Conservation (phyloP, 2,329 filamentous ascomycete species). For the Colletotrichum sansevieriae region DNA sequence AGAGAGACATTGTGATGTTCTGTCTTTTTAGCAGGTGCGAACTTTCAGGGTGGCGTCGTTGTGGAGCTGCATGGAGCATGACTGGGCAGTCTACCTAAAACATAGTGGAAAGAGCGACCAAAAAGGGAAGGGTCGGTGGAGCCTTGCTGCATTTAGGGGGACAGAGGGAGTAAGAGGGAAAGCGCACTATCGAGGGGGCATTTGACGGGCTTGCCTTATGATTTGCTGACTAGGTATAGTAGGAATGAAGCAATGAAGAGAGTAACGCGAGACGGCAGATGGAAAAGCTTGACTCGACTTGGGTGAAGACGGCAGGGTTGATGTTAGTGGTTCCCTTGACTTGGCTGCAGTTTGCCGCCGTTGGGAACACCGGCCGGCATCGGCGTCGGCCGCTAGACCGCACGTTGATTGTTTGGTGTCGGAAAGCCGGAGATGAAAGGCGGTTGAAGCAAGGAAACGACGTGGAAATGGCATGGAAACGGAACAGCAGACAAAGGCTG, state of each 20-base stretch:
- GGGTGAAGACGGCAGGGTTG: no score
- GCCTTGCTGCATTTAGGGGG: no score
- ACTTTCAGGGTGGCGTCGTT: conserved; percentile 1
- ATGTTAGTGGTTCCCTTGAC: no score
- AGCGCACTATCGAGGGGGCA: no score
- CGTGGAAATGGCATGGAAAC: neutral
- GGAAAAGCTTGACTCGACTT: conserved; percentile 20
- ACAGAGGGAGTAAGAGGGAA: no score
- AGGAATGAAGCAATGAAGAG: neutral
- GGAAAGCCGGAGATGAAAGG: neutral
- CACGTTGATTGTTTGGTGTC: neutral
- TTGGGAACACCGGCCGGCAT: neutral
- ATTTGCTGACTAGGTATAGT: no score
- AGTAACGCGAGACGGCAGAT: neutral
- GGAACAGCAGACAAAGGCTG: conserved; percentile 1
- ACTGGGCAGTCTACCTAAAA: neutral
- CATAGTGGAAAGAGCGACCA: no score
- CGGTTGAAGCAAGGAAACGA: conserved; percentile 3
- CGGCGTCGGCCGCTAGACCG: no score
- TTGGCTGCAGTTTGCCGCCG: neutral
- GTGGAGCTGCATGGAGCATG: conserved; percentile 8
- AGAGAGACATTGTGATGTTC: no score
- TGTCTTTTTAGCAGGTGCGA: no score
- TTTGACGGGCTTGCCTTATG: no score
- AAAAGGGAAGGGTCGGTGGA: no score